These are phyloP conservation scores for Ceratocystis eucalypticola DNA, from an alignment of 2,329 filamentous ascomycete species.

Conservation along the genomic window DNA sequence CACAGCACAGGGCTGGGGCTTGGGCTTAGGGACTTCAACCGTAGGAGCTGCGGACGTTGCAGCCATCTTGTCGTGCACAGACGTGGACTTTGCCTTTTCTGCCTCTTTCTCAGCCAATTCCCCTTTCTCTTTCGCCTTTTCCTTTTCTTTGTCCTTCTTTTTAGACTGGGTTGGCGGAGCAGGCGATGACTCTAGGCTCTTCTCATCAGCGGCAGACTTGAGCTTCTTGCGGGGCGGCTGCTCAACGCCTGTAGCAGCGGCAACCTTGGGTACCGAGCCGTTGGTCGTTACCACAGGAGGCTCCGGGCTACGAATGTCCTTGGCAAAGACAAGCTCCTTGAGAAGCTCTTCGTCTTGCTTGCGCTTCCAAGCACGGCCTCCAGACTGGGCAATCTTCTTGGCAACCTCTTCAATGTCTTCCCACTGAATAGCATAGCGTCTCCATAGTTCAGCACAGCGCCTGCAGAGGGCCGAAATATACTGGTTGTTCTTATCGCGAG, in stretches of 20 bases:
- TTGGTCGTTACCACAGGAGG: slow-evolving; percentile 17
- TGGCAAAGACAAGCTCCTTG: slow-evolving; percentile 53
- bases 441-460: slow-evolving; percentile 85
- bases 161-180: slow-evolving; percentile 33
- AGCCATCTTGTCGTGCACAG: slow-evolving; percentile 37
- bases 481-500: slow-evolving; percentile 64
- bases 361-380: slow-evolving; percentile 72
- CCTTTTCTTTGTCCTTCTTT: slow-evolving; percentile 26
- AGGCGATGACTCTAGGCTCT: slow-evolving; percentile 31
- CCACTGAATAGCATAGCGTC: slow-evolving; percentile 90
- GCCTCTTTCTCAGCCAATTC: slow-evolving; percentile 7
- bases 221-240: slow-evolving; percentile 53
- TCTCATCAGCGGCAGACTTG: slow-evolving; percentile 39
- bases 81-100: slow-evolving; percentile 11
- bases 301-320: slow-evolving; percentile 32
- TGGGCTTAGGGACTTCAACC: slow-evolving; percentile 51
- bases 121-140: slow-evolving; percentile 23
- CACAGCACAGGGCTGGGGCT: slow-evolving; percentile 68
- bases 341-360: slow-evolving; percentile 84
- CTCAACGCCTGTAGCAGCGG: slow-evolving; percentile 17
- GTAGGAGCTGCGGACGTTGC: neutral
- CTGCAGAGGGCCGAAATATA: slow-evolving; percentile 74
- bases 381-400: slow-evolving; percentile 70
- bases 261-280: slow-evolving; percentile 19
- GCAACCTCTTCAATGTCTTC: slow-evolving; percentile 84